A percentile compares a stretch with the other conserved stretches of the same genome.
phyloP scores from a whole-genome alignment of 257 asterid species.

The Nicotiana knightiana region DNA sequence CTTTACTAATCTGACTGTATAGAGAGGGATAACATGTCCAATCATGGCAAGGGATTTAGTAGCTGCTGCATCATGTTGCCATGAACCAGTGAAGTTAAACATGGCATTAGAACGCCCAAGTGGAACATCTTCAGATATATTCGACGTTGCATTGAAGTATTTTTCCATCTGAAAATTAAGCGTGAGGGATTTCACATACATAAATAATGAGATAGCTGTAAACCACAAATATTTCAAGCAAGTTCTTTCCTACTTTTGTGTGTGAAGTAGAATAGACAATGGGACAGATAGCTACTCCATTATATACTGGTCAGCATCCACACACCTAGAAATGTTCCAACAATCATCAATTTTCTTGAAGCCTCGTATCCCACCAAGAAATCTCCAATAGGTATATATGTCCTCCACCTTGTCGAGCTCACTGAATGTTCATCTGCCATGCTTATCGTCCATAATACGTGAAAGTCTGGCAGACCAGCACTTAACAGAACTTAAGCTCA shows the following conservation, averaged over 20 bases:
- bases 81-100: slow-evolving; percentile 96
- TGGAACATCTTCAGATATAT: slow-evolving; percentile 47
- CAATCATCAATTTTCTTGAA: slow-evolving; percentile 11
- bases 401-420: slow-evolving; percentile 12
- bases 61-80: slow-evolving; percentile 86
- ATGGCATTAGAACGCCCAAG: slow-evolving; percentile 95
- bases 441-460: slow-evolving; percentile 22
- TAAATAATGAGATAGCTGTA: neutral
- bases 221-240: neutral
- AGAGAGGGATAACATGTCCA: slow-evolving; percentile 65
- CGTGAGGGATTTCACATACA: neutral
- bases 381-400: slow-evolving; percentile 4
- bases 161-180: slow-evolving; percentile 72
- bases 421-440: slow-evolving; percentile 12
- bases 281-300: too few relatives aligned
- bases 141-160: slow-evolving; percentile 51
- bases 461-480: slow-evolving; percentile 56
- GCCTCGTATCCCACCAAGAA: slow-evolving; percentile 6
- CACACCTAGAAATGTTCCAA: slow-evolving; percentile 6
- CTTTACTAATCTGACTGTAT: slow-evolving; percentile 40
- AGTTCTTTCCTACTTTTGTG: neutral
- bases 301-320: neutral
- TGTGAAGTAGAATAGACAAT: too few relatives aligned
- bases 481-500: slow-evolving; percentile 82
- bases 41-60: slow-evolving; percentile 93